Base-by-base conservation (phyloP, 257 asterid species). In the Solanum medicagineum region DNA sequence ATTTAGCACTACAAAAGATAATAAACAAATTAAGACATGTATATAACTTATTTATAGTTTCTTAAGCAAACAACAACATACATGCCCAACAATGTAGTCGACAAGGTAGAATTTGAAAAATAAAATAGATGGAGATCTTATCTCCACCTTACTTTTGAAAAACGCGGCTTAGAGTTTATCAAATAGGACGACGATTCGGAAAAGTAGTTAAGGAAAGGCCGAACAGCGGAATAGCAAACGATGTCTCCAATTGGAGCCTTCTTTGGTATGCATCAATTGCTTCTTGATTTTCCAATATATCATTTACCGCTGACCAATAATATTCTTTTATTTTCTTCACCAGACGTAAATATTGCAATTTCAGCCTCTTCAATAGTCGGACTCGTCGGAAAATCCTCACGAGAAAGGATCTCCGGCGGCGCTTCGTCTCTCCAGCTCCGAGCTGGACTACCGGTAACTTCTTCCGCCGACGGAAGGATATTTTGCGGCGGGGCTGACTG, bases 151-250 rank as follows among this genome's bases (percentile, higher is more conserved):
- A 57, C 9, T 57, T 20, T 57, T 1, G 0, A 20, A 57, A 57
- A 5, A 57, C 9, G 10, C 19, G 0, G 19, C 42, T 12, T 24
- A 24, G 4, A 20, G 14, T 65, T 26, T 15, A 65, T 13, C 20
- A 26, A 65, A 14, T 26, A 13, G 2, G 2, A 6, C 10, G 20
- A 15, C 20, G 74, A 69, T 6, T 60, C 7, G 90, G 90, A 68
- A 85, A 84, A 11, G 80, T 47, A 56, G 54, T 85, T 53, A 92
- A 86, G 10, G 93, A 57, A 5, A 93, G 87, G 4, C 97, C 96
- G 97, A 94, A 85, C 6, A 93, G 95, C 0, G 98, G 98, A 71
- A 94, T 74, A 0, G 97, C 94, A 22, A 93, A 92, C 5, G 97
- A 94, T 19, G 94, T 88, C 60, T 94, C 97, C 42, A 92, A 68